Conservation (phyloP, 2,329 filamentous ascomycete species). For the Ascochyta clinopodiicola region DNA sequence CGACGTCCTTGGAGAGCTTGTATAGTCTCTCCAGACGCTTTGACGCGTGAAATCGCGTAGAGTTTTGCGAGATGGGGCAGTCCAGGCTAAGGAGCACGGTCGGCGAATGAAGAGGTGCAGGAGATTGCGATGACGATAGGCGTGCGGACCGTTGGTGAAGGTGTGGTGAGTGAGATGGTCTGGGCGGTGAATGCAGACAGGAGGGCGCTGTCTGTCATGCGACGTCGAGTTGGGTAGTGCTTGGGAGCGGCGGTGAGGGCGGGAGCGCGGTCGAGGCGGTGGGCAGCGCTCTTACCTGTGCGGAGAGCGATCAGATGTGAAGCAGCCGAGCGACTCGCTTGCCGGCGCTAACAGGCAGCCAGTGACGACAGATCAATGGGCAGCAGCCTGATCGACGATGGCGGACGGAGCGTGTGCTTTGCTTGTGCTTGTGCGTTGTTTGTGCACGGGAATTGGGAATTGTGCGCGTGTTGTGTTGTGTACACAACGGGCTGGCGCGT, state of each 20-base stretch:
- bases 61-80: slow-evolving; percentile 32
- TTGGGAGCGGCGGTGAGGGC: slow-evolving; percentile 22
- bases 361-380: slow-evolving; percentile 30
- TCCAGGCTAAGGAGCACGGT: slow-evolving; percentile 33
- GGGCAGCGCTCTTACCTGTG: slow-evolving; percentile 39
- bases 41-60: slow-evolving; percentile 52
- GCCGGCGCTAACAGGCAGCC: slow-evolving; percentile 41
- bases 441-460: not conserved
- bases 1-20: slow-evolving; percentile 36
- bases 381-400: slow-evolving; percentile 20
- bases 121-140: slow-evolving; percentile 46
- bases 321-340: slow-evolving; percentile 43
- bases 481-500: slow-evolving; percentile 6
- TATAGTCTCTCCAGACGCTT: slow-evolving; percentile 40
- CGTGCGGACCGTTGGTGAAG: slow-evolving; percentile 22
- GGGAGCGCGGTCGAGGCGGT: slow-evolving; percentile 33
- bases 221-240: slow-evolving; percentile 18
- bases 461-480: slow-evolving; percentile 3
- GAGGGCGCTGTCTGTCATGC: slow-evolving; percentile 26
- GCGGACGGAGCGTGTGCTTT: slow-evolving; percentile 3
- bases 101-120: slow-evolving; percentile 27
- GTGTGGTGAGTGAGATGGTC: slow-evolving; percentile 23
- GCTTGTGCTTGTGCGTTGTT: not conserved
- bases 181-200: slow-evolving; percentile 27
- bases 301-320: slow-evolving; percentile 28